Conservation (phyloP, 495 filamentous ascomycete genomes). For the Talaromyces adpressus region DNA sequence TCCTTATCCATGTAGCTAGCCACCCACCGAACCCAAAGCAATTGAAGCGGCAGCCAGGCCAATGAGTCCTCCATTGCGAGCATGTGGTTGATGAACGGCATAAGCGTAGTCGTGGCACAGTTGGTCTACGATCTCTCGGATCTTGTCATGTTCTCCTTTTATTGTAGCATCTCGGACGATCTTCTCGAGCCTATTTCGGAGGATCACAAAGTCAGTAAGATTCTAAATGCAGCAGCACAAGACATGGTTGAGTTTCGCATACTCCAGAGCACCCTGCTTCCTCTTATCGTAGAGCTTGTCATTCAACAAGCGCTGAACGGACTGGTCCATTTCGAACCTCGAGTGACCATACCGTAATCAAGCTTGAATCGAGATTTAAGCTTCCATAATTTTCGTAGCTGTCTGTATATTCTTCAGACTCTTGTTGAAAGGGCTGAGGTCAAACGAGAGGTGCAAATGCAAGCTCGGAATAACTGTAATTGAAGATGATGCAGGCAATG, state of each 20-base stretch:
- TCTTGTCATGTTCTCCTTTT: slow-evolving; percentile 65
- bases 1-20: not conserved
- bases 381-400: not conserved
- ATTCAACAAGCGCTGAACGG: slow-evolving; percentile 82
- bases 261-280: slow-evolving; percentile 96
- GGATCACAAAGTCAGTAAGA: slow-evolving; percentile 9
- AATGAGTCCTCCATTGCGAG: slow-evolving; percentile 92
- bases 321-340: slow-evolving; percentile 63
- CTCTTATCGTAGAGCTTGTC: slow-evolving; percentile 98
- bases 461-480: not conserved
- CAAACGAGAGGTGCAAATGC: not conserved
- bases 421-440: not conserved
- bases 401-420: not conserved
- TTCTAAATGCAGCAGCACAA: not conserved
- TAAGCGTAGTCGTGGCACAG: slow-evolving; percentile 97
- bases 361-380: not conserved
- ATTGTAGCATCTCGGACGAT: slow-evolving; percentile 80
- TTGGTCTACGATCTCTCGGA: slow-evolving; percentile 85
- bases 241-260: slow-evolving; percentile 26
- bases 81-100: slow-evolving; percentile 94
- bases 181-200: slow-evolving; percentile 64
- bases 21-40: slow-evolving; percentile 80
- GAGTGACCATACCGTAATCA: not conserved
- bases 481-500: not conserved
- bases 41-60: slow-evolving; percentile 95